These are phyloP conservation scores for Hypoxylon sp. DNA, from an alignment of 2,329 filamentous ascomycete species.

Conservation along the genomic window DNA sequence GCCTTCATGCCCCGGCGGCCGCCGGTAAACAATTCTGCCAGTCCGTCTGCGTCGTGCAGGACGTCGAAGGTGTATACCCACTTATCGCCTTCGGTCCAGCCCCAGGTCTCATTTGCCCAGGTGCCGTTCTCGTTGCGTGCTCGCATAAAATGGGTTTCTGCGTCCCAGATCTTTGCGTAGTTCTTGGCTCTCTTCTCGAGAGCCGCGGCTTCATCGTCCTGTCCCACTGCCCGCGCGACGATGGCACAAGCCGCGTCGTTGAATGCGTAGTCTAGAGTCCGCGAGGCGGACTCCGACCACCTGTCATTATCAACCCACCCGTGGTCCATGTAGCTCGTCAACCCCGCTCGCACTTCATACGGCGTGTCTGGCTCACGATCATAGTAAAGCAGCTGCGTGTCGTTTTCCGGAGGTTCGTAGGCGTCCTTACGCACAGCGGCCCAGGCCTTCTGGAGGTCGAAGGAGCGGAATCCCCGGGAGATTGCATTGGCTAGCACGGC, in stretches of 20 bases:
- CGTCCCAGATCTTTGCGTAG: conserved; percentile 59
- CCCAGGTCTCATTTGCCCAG: conserved; percentile 58
- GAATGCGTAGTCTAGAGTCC: conserved; percentile 62
- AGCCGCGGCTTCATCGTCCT: conserved; percentile 48
- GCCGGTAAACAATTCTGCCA: conserved; percentile 57
- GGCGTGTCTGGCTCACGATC: conserved; percentile 61
- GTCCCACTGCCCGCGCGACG: conserved; percentile 55
- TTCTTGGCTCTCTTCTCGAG: conserved; percentile 56
- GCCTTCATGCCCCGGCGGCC: conserved; percentile 54
- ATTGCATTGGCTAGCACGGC: conserved; percentile 62
- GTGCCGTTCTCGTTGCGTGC: conserved; percentile 61
- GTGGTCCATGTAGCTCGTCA: conserved; percentile 58
- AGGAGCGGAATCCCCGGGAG: conserved; percentile 56
- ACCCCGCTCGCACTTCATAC: conserved; percentile 60
- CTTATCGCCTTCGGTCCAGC: conserved; percentile 63
- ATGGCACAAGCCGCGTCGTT: conserved; percentile 60
- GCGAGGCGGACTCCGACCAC: conserved; percentile 61
- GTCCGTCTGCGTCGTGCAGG: conserved; percentile 59
- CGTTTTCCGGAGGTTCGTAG: conserved; percentile 58
- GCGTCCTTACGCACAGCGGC: conserved; percentile 59
- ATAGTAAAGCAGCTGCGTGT: conserved; percentile 60
- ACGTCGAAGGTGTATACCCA: conserved; percentile 66
- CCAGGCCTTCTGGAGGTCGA: conserved; percentile 60
- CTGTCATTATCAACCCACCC: conserved; percentile 62
- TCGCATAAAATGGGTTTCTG: conserved; percentile 60